Base-by-base conservation (phyloP, 1,284 basidiomycete species). In the Salmacisia buchloeana region DNA sequence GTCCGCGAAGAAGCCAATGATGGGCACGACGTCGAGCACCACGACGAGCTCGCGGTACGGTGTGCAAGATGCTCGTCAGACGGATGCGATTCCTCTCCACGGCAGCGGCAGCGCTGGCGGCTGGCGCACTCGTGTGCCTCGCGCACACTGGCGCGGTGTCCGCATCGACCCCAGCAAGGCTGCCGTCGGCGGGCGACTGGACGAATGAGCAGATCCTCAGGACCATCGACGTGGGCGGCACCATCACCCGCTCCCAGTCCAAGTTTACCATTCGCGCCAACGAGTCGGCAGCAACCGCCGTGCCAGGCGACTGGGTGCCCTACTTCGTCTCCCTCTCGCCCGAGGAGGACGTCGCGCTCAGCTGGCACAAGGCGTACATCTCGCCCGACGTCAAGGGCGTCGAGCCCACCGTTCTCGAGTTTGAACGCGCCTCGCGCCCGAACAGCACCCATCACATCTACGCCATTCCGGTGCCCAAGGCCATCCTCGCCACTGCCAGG, bases 161-260 rank as follows among this genome's bases (percentile, higher is more conserved):
- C 15, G 7, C 58, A 9, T 54, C 60, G 10, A n/a, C 31, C n/a
- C 60, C 67, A 13, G 63, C 41, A 9, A 29, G 52, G 23, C 46
- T 65, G 5, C 69, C 69, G 23, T 27, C 31, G 18, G 36, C 69
- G 0, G 38, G 31, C 13, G 66, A 64, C 39, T 72, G 70, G 70
- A 68, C 65, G 49, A 72, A 70, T 58, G 25, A 38, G 54, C 69
- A 72, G 43, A 61, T 58, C 52, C 31, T 61, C 57, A 74, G 73
- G 62, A 67, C 60, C 35, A 61, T 74, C 56, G 68, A 73, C n/a
- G 64, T 76, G 7, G 66, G 69, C 54, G 74, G 74, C n/a, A 64
- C 74, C 12, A 63, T 70, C 18, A 63, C 70, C 13, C 65, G 68
- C 35, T 21, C 66, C 23, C 15, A 52, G 2, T 27, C 66, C 6